Base-by-base conservation (phyloP, 163 green algal genomes). In the Scenedesmus sp. region DNA sequence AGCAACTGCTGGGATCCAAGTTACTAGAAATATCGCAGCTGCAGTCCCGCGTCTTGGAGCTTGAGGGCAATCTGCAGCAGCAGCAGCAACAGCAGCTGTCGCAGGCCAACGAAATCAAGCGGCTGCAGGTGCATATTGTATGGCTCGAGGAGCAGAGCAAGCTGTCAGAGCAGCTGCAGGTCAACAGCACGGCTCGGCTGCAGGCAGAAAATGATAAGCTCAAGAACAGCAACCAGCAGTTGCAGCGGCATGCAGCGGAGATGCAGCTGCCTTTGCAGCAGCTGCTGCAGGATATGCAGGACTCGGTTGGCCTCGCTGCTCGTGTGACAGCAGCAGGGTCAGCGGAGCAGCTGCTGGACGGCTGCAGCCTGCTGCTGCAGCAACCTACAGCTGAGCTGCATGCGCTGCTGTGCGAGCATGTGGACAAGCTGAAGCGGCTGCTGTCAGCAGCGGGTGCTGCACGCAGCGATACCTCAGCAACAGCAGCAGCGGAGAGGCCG, bases 71-170 rank as follows among this genome's bases (percentile, higher is more conserved):
- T 37, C 65, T 76, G 65, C 65, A 76, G 65, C 30, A 40, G 16
- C 65, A 76, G 65, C 65, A 76, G 65, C 30, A 40, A 30, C 65
- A 76, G 65, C 65, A 76, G 65, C 65, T 40, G 30, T 76, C 65
- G 65, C 65, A 76, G 65, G 65, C 65, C 65, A 76, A 76, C 65
- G 65, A 76, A 76, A n/a, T 76, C 65, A 76, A 76, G 30, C 26
- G 65, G 30, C 65, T 76, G 65, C 65, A 76, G 12, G 65, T 76
- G 1, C 65, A 76, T 24, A 76, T 76, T 30, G 65, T 76, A 76
- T 76, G 65, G 65, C 65, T 76, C 0, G 65, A 76, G 65, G 65
- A 76, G 65, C 65, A 76, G 65, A 76, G 65, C 65, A 76, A 76
- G 65, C 65, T 76, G 6, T 76, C 65, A 16, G 65, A 76, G 65